A percentile compares a stretch with the other conserved stretches of the same genome.
Conservation (phyloP, 1,284 basidiomycete species). For the Marasmius fiardii region DNA sequence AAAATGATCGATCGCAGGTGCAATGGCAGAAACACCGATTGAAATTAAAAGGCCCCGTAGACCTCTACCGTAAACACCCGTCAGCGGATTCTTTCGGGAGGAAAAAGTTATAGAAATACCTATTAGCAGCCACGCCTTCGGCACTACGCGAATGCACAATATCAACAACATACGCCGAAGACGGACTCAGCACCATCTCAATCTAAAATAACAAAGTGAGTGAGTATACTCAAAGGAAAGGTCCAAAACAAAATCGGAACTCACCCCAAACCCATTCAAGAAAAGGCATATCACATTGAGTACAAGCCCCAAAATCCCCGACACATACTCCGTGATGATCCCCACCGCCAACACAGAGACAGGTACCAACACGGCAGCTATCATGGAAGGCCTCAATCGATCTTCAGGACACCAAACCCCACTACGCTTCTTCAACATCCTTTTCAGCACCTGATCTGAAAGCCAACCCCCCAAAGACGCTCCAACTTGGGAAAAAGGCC, state of each 20-base stretch:
- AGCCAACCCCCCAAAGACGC: constrained; percentile 47
- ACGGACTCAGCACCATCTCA: constrained; percentile 22
- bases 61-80: constrained; percentile 5
- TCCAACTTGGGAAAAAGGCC: constrained; percentile 36
- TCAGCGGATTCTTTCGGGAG: not conserved
- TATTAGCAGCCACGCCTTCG: constrained; percentile 28
- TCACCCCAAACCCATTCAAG: constrained; percentile 46
- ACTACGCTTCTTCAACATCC: constrained; percentile 44
- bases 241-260: constrained; percentile 15
- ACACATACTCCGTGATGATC: constrained; percentile 27
- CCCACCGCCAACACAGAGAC: constrained; percentile 39
- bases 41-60: constrained; percentile 19
- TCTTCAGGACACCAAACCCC: constrained; percentile 57
- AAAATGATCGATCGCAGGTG: constrained; percentile 19
- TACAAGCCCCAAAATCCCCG: constrained; percentile 35
- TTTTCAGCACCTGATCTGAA: constrained; percentile 46
- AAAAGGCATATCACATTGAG: constrained; percentile 41
- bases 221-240: not conserved
- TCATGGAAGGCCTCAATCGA: constrained; percentile 41
- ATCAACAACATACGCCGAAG: constrained; percentile 23
- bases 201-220: constrained; percentile 9
- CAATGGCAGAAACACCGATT: constrained; percentile 14
- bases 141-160: constrained; percentile 31
- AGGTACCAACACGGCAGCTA: not conserved
- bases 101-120: constrained; percentile 11